phyloP scores from a whole-genome alignment of 495 filamentous ascomycete species.

The Penicillium goetzii region DNA sequence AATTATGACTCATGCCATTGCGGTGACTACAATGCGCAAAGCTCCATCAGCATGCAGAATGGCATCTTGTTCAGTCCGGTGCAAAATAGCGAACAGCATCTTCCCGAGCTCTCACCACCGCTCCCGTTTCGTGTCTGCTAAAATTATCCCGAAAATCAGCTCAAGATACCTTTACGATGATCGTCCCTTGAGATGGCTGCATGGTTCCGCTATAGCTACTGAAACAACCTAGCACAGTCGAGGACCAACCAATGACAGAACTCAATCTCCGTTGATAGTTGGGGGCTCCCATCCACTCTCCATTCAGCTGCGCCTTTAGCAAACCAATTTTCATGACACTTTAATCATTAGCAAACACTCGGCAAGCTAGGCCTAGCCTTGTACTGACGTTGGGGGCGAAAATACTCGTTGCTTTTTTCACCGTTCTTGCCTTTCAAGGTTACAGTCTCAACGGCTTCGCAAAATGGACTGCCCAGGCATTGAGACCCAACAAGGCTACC shows the following conservation, averaged over 20 bases:
- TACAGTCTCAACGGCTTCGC: not conserved
- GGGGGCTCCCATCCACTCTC: not conserved
- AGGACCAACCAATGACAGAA: constrained; percentile 15
- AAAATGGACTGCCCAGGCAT: not conserved
- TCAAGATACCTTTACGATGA: constrained; percentile 1
- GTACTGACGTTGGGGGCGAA: not conserved
- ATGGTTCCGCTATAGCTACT: constrained; percentile 20
- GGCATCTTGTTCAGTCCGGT: not conserved
- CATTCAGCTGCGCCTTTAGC: not conserved
- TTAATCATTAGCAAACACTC: not conserved
- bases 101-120: constrained; percentile 12
- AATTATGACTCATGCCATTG: not conserved
- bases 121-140: not conserved
- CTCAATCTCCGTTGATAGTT: not conserved
- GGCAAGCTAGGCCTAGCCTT: not conserved
- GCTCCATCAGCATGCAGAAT: not conserved
- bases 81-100: not conserved
- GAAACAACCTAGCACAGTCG: not conserved
- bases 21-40: not conserved
- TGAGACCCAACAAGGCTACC: not conserved
- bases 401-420: not conserved
- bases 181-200: constrained; percentile 16
- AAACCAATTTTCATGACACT: not conserved
- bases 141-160: constrained; percentile 7
- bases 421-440: not conserved